phyloP scores from a whole-genome alignment of 2,329 filamentous ascomycete species.

The Aspergillus cejpii region DNA sequence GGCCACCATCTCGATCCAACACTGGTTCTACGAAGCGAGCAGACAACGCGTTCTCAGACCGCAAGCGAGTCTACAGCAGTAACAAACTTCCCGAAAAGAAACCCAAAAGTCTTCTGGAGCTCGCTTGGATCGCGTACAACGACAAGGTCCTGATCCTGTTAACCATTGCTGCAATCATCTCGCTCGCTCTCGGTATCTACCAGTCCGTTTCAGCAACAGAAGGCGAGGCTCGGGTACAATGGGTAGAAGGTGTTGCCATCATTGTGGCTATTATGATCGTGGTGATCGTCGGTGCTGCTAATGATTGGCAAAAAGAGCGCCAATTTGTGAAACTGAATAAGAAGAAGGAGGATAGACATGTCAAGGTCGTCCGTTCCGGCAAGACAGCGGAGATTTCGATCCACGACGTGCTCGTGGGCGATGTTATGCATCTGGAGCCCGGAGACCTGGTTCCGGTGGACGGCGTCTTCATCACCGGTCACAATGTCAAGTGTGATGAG shows the following conservation, averaged over 20 bases:
- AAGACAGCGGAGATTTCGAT: conserved; percentile 62
- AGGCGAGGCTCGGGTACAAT: conserved; percentile 57
- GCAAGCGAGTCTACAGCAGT: conserved; percentile 62
- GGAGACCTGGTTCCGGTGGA: conserved; percentile 67
- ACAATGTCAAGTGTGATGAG: conserved; percentile 64
- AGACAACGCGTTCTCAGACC: conserved; percentile 50
- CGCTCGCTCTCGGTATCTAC: conserved; percentile 67
- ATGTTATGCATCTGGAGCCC: conserved; percentile 65
- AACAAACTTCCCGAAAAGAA: conserved; percentile 64
- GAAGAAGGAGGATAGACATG: conserved; percentile 67
- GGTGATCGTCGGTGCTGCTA: conserved; percentile 67
- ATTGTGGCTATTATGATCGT: conserved; percentile 70
- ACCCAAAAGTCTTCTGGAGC: conserved; percentile 60
- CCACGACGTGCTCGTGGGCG: conserved; percentile 65
- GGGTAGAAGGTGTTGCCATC: conserved; percentile 77
- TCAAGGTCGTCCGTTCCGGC: conserved; percentile 72
- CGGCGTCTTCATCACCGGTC: conserved; percentile 61
- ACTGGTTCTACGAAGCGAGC: conserved; percentile 17
- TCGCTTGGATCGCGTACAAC: conserved; percentile 76
- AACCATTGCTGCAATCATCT: conserved; percentile 65
- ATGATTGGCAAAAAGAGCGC: conserved; percentile 75
- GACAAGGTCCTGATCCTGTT: conserved; percentile 71
- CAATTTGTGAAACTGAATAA: conserved; percentile 74
- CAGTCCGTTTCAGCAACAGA: conserved; percentile 57
- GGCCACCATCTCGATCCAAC: conserved; percentile 7